Base-by-base conservation (phyloP, 139 green algal species). In the Chlamydomonas schloesseri region DNA sequence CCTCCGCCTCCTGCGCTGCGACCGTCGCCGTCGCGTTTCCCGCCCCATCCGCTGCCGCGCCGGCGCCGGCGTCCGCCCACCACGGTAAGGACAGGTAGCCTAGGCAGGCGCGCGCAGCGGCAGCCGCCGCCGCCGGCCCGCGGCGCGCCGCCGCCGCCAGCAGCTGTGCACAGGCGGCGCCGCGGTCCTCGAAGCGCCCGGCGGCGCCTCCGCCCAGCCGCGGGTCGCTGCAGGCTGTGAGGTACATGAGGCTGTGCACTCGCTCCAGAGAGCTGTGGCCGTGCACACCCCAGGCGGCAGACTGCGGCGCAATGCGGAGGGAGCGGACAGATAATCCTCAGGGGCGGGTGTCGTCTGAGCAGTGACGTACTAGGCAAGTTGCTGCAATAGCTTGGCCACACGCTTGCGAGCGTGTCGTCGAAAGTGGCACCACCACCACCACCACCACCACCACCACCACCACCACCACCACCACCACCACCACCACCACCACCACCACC, bases 211-310 rank as follows among this genome's bases (percentile, higher is more conserved):
- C 71, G 71, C 68, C 53, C 15, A 72, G 34, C 71, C 71, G 29
- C 8, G 60, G n/a, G n/a, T 82, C 70, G 31, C 42, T 75, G 26
- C 88, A 91, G 2, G 72, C 53, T 1, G 78, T 64, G 46, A 95
- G 81, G 62, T 89, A 88, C 24, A 82, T 69, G 42, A 94, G 75
- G 1, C 75, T 71, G 29, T 89, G 85, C 24, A 71, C 72, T 3
- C 68, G 58, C 23, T 88, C 72, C 81, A 95, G 71, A 8, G 73
- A 71, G 29, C 58, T 71, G 81, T 85, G 89, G 29, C 84, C 90
- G 26, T 82, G 62, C 18, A 87, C 21, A n/a, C 47, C 36, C 81
- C 81, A 95, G 71, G 73, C 68, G 0, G 86, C 83, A 0, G 86
- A 67, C 67, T 85, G 42, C 42, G n/a, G n/a, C n/a, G n/a, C n/a